These are phyloP conservation scores for Yarrowia yakushimensis DNA, from an alignment of 805 yeast genomes.

Conservation along the genomic window DNA sequence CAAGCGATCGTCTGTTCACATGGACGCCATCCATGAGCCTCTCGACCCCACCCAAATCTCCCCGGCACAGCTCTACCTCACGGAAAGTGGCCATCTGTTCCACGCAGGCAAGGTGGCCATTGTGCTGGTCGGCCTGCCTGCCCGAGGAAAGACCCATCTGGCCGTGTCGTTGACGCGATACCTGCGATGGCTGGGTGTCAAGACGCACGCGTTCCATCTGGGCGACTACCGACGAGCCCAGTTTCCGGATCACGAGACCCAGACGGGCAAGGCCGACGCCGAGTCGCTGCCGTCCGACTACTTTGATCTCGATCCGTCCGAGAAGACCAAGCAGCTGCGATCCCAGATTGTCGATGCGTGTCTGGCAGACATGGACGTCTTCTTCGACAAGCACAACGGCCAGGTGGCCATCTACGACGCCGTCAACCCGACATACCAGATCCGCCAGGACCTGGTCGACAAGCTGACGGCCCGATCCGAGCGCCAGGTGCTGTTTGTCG, in stretches of 20 bases:
- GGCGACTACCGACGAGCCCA: conserved; percentile 75
- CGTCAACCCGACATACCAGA: conserved; percentile 72
- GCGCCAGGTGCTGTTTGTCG: conserved; percentile 82
- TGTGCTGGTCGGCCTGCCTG: conserved; percentile 88
- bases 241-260: conserved; percentile 26
- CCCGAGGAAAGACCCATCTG: conserved; percentile 90
- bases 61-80: conserved; percentile 90
- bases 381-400: conserved; percentile 73
- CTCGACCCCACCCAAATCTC: conserved; percentile 63
- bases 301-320: conserved; percentile 51
- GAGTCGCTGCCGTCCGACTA: conserved; percentile 61
- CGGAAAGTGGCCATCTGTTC: conserved; percentile 86
- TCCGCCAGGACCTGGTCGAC: conserved; percentile 57
- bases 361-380: conserved; percentile 61
- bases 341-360: conserved; percentile 59
- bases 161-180: conserved; percentile 90
- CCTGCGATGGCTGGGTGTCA: conserved; percentile 93
- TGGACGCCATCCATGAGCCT: conserved; percentile 66
- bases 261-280: conserved; percentile 37
- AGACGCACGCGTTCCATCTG: conserved; percentile 84
- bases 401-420: conserved; percentile 97
- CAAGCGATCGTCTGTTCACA: conserved; percentile 27
- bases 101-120: conserved; percentile 94
- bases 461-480: conserved; percentile 50
- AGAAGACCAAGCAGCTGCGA: conserved; percentile 52